Evolutionary conservation across 108 stramenopile genomes (phyloP).

Genomic region (Discostella stelligeroides): DNA sequence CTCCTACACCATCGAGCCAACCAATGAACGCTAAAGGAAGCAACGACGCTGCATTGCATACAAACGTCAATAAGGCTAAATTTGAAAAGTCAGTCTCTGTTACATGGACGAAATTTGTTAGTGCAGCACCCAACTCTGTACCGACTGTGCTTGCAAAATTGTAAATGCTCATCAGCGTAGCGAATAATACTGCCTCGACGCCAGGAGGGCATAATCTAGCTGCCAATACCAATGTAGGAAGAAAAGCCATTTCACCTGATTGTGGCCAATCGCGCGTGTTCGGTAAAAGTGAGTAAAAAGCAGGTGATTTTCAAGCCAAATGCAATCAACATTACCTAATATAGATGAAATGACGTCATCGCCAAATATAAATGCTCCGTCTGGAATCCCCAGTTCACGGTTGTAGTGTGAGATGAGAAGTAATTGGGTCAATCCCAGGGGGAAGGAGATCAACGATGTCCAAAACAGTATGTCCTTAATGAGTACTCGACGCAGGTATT

Average conservation of each 20-base stretch:
- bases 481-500: slow-evolving; percentile 50
- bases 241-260: slow-evolving; percentile 81
- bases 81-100: slow-evolving; percentile 90
- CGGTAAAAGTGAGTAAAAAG: too few relatives aligned
- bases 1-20: slow-evolving; percentile 77
- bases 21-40: slow-evolving; percentile 88
- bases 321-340: slow-evolving; percentile 49
- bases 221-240: slow-evolving; percentile 94
- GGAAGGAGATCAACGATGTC: slow-evolving; percentile 73
- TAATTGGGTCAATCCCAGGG: slow-evolving; percentile 78
- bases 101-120: slow-evolving; percentile 86
- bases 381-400: slow-evolving; percentile 87
- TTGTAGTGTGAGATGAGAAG: slow-evolving; percentile 89
- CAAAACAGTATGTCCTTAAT: slow-evolving; percentile 88
- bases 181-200: slow-evolving; percentile 94
- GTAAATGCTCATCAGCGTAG: slow-evolving; percentile 92
- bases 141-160: slow-evolving; percentile 90
- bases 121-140: slow-evolving; percentile 85
- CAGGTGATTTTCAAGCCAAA: neutral
- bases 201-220: slow-evolving; percentile 92
- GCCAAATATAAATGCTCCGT: slow-evolving; percentile 90
- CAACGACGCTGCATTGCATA: slow-evolving; percentile 90
- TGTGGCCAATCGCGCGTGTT: too few relatives aligned
- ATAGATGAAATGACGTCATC: slow-evolving; percentile 90
- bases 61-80: slow-evolving; percentile 77